A percentile compares a stretch with the other conserved stretches of the same genome.
phyloP scores from a whole-genome alignment of 768 basidiomycete genomes.

The Dioszegia aurantiaca region DNA sequence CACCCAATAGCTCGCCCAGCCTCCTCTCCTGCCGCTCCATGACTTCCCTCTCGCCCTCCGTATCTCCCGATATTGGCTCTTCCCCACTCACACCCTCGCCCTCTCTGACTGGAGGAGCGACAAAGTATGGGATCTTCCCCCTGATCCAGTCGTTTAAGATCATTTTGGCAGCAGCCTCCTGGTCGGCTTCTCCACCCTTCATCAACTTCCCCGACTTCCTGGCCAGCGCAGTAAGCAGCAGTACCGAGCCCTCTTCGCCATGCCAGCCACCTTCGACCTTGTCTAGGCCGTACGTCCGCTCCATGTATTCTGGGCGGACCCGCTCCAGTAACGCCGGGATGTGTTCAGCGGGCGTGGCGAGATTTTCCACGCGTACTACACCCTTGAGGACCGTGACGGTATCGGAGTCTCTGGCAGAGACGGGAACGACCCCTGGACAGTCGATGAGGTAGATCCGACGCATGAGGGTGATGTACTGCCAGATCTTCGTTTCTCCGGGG shows the following conservation, averaged over 20 bases:
- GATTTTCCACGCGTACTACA: conserved; percentile 90
- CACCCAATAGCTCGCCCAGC: conserved; percentile 60
- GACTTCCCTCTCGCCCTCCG: conserved; percentile 55
- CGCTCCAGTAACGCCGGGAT: conserved; percentile 81
- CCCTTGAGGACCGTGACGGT: conserved; percentile 93
- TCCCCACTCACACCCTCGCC: conserved; percentile 15
- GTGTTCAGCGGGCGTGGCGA: conserved; percentile 87
- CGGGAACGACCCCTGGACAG: conserved; percentile 96
- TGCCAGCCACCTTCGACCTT: conserved; percentile 55
- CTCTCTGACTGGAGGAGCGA: conserved; percentile 59
- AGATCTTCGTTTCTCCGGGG: conserved; percentile 98
- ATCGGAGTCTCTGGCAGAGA: conserved; percentile 84
- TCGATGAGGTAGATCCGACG: conserved; percentile 97
- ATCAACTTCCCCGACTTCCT: conserved; percentile 86
- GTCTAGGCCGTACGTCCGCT: conserved; percentile 57
- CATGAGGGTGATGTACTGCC: conserved; percentile 99
- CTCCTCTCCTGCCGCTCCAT: conserved; percentile 55
- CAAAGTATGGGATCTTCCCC: conserved; percentile 95
- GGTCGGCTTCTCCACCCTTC: conserved; percentile 90
- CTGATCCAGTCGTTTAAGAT: conserved; percentile 94
- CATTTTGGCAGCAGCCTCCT: conserved; percentile 90
- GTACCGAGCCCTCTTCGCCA: conserved; percentile 61
- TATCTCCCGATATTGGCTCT: conserved; percentile 53
- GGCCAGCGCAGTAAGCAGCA: conserved; percentile 78
- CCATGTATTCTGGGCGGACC: conserved; percentile 88